Evolutionary conservation across 768 basidiomycete genomes (phyloP).

Genomic region (Daedaleopsis sinensis): DNA sequence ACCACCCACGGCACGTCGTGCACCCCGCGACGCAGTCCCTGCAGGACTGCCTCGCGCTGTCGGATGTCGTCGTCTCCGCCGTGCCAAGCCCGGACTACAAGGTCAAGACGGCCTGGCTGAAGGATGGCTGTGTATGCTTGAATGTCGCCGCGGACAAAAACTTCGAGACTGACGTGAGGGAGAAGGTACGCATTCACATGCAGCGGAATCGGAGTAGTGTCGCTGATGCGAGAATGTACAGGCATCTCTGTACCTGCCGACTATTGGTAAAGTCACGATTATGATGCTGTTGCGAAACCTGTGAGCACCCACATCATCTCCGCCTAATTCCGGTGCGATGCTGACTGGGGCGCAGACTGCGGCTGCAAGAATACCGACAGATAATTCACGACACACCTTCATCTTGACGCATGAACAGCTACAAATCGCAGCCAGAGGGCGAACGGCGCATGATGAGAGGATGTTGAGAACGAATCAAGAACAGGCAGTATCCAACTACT

Average conservation of each 20-base stretch:
- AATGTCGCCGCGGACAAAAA: constrained; percentile 97
- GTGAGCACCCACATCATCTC: constrained; percentile 46
- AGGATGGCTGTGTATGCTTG: constrained; percentile 91
- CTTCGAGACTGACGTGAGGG: constrained; percentile 90
- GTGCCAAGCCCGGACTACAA: constrained; percentile 88
- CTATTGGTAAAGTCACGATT: constrained; percentile 98
- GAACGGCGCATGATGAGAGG: no score
- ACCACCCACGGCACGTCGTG: constrained; percentile 84
- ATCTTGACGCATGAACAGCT: constrained; percentile 1
- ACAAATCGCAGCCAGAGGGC: no score
- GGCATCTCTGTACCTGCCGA: constrained; percentile 94
- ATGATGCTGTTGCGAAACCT: constrained; percentile 96
- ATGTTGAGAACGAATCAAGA: background rate
- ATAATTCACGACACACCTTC: constrained; percentile 17
- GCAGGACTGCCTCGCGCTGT: constrained; percentile 78
- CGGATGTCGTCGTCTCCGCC: constrained; percentile 94
- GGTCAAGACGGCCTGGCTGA: constrained; percentile 84
- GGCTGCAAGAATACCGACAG: constrained; percentile 56
- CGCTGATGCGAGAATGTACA: constrained; percentile 29
- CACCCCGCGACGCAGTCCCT: constrained; percentile 69
- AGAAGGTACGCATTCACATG: constrained; percentile 61
- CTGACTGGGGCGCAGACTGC: constrained; percentile 43
- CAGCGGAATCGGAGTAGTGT: no score
- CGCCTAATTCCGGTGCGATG: background rate
- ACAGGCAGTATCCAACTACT: background rate